A percentile compares a stretch with the other conserved stretches of the same genome.
Evolutionary conservation across 805 yeast genomes (phyloP).

Genomic region (Wickerhamiella sergipiensis): DNA sequence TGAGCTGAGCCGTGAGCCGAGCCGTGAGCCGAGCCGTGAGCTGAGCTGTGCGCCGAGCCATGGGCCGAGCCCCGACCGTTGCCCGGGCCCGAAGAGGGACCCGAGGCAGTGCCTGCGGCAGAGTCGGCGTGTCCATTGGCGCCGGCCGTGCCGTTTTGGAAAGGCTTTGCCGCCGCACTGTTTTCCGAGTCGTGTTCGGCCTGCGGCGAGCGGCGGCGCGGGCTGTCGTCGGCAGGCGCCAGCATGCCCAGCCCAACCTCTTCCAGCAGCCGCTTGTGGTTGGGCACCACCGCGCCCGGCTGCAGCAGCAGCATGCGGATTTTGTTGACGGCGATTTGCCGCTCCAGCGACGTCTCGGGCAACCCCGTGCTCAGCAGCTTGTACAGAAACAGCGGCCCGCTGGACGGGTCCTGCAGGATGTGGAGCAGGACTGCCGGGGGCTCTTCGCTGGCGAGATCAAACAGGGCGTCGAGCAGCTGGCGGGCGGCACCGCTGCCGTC

Average conservation of each 20-base stretch:
- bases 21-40: no score
- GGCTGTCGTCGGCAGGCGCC: neutral
- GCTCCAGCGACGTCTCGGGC: constrained; percentile 36
- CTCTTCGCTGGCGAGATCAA: constrained; percentile 26
- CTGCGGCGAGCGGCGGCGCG: neutral
- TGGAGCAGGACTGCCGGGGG: constrained; percentile 38
- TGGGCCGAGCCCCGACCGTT: neutral
- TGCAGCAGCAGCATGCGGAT: constrained; percentile 48
- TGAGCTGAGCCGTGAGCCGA: no score
- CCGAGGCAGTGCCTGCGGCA: neutral
- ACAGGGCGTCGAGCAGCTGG: constrained; percentile 47
- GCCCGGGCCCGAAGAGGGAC: neutral
- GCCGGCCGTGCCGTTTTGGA: neutral
- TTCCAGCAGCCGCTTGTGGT: constrained; percentile 75
- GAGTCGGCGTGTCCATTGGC: no score
- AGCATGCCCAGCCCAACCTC: constrained; percentile 59
- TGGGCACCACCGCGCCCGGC: constrained; percentile 38
- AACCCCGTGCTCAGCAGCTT: constrained; percentile 66
- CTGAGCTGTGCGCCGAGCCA: no score
- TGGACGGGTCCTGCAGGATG: constrained; percentile 48
- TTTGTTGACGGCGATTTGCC: constrained; percentile 44
- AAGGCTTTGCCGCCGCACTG: neutral
- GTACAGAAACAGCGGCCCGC: constrained; percentile 67
- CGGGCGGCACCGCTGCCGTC: constrained; percentile 45
- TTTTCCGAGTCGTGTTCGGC: neutral